Percentiles rank a stretch among this genome's conserved stretches.
These are phyloP conservation scores for Lizonia empirigonia DNA, from an alignment of 2,329 filamentous ascomycete genomes.

Conservation along the genomic window DNA sequence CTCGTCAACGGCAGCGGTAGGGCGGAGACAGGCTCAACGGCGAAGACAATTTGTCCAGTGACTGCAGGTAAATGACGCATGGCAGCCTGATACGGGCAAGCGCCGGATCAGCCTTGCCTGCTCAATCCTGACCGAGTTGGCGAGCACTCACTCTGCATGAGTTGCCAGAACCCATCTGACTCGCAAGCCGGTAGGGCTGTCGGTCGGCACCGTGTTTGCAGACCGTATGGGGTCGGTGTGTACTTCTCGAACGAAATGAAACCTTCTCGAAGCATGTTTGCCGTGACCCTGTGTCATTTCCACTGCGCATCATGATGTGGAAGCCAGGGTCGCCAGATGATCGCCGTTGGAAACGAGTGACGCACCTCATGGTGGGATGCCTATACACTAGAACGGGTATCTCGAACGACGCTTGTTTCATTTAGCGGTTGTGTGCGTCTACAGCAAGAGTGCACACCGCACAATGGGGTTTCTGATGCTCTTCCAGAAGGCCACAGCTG, in stretches of 20 bases:
- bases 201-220: neutral
- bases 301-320: conserved; percentile 20
- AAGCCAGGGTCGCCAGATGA: conserved; percentile 34
- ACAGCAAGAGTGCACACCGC: conserved; percentile 8
- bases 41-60: conserved; percentile 12
- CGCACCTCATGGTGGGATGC: conserved; percentile 21
- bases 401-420: conserved; percentile 42
- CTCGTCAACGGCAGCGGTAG: conserved; percentile 18
- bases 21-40: conserved; percentile 19
- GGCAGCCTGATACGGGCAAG: conserved; percentile 4
- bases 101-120: conserved; percentile 3
- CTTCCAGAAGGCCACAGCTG: conserved; percentile 28
- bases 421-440: conserved; percentile 29
- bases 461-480: neutral
- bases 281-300: conserved; percentile 31
- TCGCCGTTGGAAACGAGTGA: conserved; percentile 42
- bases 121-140: conserved; percentile 1
- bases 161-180: conserved; percentile 2
- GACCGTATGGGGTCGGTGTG: neutral
- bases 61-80: conserved; percentile 7
- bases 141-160: neutral
- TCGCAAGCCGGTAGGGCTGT: conserved; percentile 18
- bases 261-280: conserved; percentile 41
- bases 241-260: conserved; percentile 30
- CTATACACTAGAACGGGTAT: conserved; percentile 17